Base-by-base conservation (phyloP, 1,284 basidiomycete genomes). In the Pseudomicrostroma phylloplanum region DNA sequence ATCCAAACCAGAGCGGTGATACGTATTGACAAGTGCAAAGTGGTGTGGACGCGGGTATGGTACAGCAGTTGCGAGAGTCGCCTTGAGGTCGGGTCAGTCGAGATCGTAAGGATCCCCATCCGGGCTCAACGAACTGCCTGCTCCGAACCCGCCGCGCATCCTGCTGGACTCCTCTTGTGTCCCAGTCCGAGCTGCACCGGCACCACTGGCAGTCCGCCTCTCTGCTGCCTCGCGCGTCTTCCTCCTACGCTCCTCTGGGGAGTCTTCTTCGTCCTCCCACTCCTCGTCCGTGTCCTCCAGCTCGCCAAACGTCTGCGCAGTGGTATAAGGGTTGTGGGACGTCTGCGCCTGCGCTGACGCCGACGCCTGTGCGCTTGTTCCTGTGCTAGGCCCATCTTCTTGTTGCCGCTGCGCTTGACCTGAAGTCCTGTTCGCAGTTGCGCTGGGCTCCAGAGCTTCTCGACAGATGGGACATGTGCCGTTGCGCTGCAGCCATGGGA, bases 381-480 rank as follows among this genome's bases (percentile, higher is more conserved):
- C 41, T 23, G 26, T 21, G 13, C 23, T 21, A 6, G 36, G 23
- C 12, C 54, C 53, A 57, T 58, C 58, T 56, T 59, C 49, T 57
- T 54, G 40, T 3, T 54, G n/a, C 30, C 7, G 40, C 39, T 57
- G 40, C 13, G 30, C 30, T 36, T 36, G 30, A 3, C 30, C 30
- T 36, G 30, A 36, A 9, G 4, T 36, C 4, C 30, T 9, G 56
- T 25, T 19, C 59, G 46, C 23, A 3, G 46, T 23, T 23, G 17
- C 46, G 17, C 46, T 23, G 39, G 54, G 25, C 21, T 49, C 58
- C 17, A 62, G 25, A 19, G 46, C 26, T 25, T 67, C 42, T 25
- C 73, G 55, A 30, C 73, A 76, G n/a, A 76, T 68, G n/a, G 73
- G 73, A 41, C 73, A 76, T 0, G 72, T 71, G 9, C 72, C 73